phyloP scores from a whole-genome alignment of 2,329 filamentous ascomycete species.

The Knufia fluminis region DNA sequence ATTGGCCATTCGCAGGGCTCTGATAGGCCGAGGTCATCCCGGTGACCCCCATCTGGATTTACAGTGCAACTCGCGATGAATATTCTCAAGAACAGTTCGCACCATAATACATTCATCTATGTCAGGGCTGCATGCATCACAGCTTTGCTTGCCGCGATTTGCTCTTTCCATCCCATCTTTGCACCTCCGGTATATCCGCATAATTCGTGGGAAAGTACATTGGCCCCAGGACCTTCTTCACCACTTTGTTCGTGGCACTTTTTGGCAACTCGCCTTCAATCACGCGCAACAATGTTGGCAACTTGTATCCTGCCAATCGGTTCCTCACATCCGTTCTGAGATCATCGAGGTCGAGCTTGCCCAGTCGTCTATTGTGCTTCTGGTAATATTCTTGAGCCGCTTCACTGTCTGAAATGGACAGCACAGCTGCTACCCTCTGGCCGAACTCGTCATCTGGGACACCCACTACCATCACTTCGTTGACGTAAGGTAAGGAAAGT shows the following conservation, averaged over 20 bases:
- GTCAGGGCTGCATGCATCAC: neutral
- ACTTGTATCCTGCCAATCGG: slow-evolving; percentile 40
- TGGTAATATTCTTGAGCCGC: slow-evolving; percentile 18
- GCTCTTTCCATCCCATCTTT: slow-evolving; percentile 24
- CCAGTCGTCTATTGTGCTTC: slow-evolving; percentile 11
- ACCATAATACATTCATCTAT: too few relatives aligned
- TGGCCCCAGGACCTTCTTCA: slow-evolving; percentile 39
- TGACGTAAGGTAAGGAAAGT: slow-evolving; percentile 36
- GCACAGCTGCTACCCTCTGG: slow-evolving; percentile 38
- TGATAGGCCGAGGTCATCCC: too few relatives aligned
- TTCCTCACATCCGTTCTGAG: slow-evolving; percentile 36
- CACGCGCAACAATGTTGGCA: slow-evolving; percentile 40
- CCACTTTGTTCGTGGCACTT: slow-evolving; percentile 41
- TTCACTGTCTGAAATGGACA: slow-evolving; percentile 25
- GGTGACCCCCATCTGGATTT: too few relatives aligned
- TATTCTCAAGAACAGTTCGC: too few relatives aligned
- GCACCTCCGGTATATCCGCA: slow-evolving; percentile 22
- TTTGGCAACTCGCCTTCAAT: slow-evolving; percentile 40
- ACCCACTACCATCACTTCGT: slow-evolving; percentile 42
- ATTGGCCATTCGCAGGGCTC: too few relatives aligned
- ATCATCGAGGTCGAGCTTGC: slow-evolving; percentile 31
- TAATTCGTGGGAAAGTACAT: slow-evolving; percentile 31
- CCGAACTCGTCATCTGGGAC: slow-evolving; percentile 42
- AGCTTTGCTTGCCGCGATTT: slow-evolving; percentile 12
- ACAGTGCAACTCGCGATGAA: too few relatives aligned